Evolutionary conservation across 768 basidiomycete genomes (phyloP).

Genomic region (Tubosaeta sp.): DNA sequence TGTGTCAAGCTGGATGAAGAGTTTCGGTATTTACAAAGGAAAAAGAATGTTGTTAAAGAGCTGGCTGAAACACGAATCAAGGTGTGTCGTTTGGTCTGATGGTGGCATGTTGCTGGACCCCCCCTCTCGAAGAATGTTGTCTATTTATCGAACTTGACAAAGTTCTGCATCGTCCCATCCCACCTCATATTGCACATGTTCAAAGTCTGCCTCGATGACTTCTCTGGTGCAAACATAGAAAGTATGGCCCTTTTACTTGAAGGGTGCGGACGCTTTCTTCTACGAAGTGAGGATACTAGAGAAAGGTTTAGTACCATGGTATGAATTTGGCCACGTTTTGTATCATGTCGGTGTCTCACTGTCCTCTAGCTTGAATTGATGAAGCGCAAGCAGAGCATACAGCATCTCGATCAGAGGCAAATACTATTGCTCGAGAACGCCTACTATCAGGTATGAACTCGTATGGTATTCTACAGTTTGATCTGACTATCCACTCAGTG

Average conservation of each 20-base stretch:
- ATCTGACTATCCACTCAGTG: conserved; percentile 51
- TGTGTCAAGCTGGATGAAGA: conserved; percentile 84
- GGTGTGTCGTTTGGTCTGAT: conserved; percentile 38
- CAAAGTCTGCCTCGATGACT: conserved; percentile 96
- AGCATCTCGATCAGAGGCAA: conserved; percentile 91
- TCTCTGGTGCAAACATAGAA: conserved; percentile 89
- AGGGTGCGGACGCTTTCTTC: conserved; percentile 87
- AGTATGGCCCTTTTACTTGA: conserved; percentile 89
- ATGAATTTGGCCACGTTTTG: conserved; percentile 7
- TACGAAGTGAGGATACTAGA: conserved; percentile 83
- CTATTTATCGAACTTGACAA: conserved; percentile 90
- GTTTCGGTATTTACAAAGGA: conserved; percentile 90
- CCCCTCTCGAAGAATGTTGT: conserved; percentile 67
- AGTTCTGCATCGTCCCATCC: conserved; percentile 86
- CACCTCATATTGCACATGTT: conserved; percentile 93
- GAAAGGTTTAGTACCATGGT: conserved; percentile 90
- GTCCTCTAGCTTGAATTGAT: conserved; percentile 77
- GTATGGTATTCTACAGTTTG: not conserved
- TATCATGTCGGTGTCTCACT: conserved; percentile 7
- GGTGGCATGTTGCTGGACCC: not conserved
- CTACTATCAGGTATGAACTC: conserved; percentile 77
- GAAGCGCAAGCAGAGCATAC: conserved; percentile 89
- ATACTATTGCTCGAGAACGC: conserved; percentile 91
- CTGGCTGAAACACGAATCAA: conserved; percentile 81
- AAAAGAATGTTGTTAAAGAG: conserved; percentile 91